phyloP scores from a whole-genome alignment of 1,284 basidiomycete genomes.

The Volvariella surrecta region DNA sequence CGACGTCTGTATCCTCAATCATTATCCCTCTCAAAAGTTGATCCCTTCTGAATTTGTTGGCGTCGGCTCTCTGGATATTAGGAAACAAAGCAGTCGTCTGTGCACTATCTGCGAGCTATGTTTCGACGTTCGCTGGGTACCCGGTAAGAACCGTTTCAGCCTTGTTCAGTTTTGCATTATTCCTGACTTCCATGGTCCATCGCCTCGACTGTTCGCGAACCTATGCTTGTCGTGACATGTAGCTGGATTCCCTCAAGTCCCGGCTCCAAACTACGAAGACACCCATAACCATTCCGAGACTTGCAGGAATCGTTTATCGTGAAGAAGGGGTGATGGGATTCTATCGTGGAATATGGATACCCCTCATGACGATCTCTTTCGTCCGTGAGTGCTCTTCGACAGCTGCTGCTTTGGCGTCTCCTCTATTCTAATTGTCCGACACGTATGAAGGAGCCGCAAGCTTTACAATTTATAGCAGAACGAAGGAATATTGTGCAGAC shows the following conservation, averaged over 20 bases:
- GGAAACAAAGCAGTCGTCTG: constrained; percentile 78
- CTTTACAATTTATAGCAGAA: constrained; percentile 90
- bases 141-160: constrained; percentile 40
- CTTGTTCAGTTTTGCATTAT: background rate
- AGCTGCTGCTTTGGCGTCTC: background rate
- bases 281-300: constrained; percentile 62
- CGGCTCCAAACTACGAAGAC: constrained; percentile 82
- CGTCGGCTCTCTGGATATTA: constrained; percentile 19
- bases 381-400: constrained; percentile 67
- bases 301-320: constrained; percentile 69
- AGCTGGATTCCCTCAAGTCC: constrained; percentile 86
- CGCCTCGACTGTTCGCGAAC: background rate
- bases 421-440: constrained; percentile 1
- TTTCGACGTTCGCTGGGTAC: constrained; percentile 78
- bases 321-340: constrained; percentile 93
- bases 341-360: constrained; percentile 87
- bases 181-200: no score
- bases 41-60: constrained; percentile 8
- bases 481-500: constrained; percentile 74
- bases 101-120: constrained; percentile 74
- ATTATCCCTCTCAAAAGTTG: constrained; percentile 4
- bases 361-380: constrained; percentile 93
- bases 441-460: constrained; percentile 62
- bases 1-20: constrained; percentile 38
- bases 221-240: background rate